These are phyloP conservation scores for Ceratocystis albifundus DNA, from an alignment of 2,329 filamentous ascomycete species.

Conservation along the genomic window DNA sequence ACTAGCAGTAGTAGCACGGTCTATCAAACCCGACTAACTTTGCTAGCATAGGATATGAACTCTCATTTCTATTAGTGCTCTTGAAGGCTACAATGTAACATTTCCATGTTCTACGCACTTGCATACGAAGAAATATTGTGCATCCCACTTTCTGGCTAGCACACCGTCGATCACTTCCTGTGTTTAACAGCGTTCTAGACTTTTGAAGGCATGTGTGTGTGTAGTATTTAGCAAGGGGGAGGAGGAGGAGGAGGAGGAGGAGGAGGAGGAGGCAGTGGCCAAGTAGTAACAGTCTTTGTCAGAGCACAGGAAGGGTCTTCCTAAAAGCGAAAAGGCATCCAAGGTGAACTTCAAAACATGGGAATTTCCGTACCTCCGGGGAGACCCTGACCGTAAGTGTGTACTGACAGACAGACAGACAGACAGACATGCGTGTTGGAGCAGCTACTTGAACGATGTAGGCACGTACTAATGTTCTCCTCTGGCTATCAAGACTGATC, in stretches of 20 bases:
- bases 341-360: constrained; percentile 1
- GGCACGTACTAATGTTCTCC: no score
- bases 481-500: background rate
- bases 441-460: no score
- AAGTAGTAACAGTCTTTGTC: background rate
- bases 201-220: background rate
- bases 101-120: background rate
- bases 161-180: background rate
- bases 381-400: background rate
- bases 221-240: background rate
- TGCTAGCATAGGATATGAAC: background rate
- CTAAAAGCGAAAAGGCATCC: background rate
- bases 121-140: constrained; percentile 10
- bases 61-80: background rate
- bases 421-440: background rate
- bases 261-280: background rate
- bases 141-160: constrained; percentile 6
- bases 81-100: background rate
- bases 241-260: no score
- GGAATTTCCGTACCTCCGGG: constrained; percentile 4
- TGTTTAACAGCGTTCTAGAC: background rate
- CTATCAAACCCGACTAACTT: no score
- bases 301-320: background rate
- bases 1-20: no score
- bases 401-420: background rate